A percentile compares a stretch with the other conserved stretches of the same genome.
These are phyloP conservation scores for Dunaliella sp. DNA, from an alignment of 139 green algal species.

Conservation along the genomic window DNA sequence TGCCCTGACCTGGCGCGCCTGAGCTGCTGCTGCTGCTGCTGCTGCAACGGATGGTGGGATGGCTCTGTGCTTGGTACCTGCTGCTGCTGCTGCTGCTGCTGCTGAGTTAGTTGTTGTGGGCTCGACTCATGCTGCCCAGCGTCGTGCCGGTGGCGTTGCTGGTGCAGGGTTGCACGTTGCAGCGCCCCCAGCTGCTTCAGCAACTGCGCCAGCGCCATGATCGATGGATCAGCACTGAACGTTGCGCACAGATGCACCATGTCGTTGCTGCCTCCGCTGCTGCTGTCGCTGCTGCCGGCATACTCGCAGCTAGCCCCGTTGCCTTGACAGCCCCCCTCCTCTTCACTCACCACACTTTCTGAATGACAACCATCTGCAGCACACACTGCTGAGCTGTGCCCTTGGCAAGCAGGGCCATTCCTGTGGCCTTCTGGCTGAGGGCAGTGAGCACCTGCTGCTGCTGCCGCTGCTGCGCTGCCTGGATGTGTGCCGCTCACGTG, in stretches of 20 bases:
- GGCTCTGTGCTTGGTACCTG: too few species aligned
- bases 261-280: slow-evolving; percentile 27
- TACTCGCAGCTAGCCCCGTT: too few species aligned
- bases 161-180: background rate
- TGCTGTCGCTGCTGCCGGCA: background rate
- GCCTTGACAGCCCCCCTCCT: too few species aligned
- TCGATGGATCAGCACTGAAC: slow-evolving; percentile 65
- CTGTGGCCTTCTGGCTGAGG: background rate
- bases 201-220: slow-evolving; percentile 63
- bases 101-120: background rate
- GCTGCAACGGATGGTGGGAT: too few species aligned
- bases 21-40: slow-evolving; percentile 4
- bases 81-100: background rate
- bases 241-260: slow-evolving; percentile 67
- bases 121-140: too few species aligned
- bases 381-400: background rate
- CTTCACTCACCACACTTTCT: background rate
- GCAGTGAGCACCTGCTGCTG: background rate
- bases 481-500: background rate
- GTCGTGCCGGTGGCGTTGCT: background rate
- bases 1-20: background rate
- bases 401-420: background rate
- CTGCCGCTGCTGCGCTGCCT: background rate
- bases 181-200: slow-evolving; percentile 27
- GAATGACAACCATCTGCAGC: background rate